Evolutionary conservation across 768 basidiomycete species (phyloP), one percentile per base, ranked within the genome.

Genomic region (Lanmaoa pseudosensibilis): DNA sequence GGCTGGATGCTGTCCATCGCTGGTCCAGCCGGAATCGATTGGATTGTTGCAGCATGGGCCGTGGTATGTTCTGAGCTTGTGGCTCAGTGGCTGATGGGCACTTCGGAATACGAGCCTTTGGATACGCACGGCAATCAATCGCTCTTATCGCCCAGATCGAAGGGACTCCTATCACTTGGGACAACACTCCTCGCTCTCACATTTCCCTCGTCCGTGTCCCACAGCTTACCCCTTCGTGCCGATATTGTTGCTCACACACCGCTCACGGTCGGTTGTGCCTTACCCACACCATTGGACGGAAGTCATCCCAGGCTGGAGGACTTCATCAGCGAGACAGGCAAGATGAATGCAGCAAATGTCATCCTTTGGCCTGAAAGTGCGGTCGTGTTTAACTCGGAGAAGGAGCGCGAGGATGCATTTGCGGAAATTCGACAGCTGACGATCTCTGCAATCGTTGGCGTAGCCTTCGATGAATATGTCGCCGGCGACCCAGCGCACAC

Each of bases 361-460:
- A 64, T 91, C 16, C 73, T 94, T 2, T 93, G 91, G 90, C 90
- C 92, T 0, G 91, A 93, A 69, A 85, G 85, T 7, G 90, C 90
- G 0, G 83, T 93, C 0, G 68, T 74, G 2, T 94, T 94, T 65
- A 74, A 77, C 34, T 80, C 77, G 34, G 69, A 70, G 13, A 61
- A 59, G 19, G 86, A 85, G 50, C 80, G 80, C 56, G 69, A 74
- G 19, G 71, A 69, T 4, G 83, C 79, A 0, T 79, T 93, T 54
- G 62, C 70, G 2, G 46, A 59, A 47, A 74, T 92, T 6, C 75
- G 73, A 21, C 9, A 66, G 2, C 43, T 59, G 5, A 2, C 57
- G 52, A 2, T 64, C 76, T 10, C 60, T 48, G 27, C 80, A 5
- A 77, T 83, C 61, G 75, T 90, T 60, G 92, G 86, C 0, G 83